These are phyloP conservation scores for Fagus sylvatica DNA, from an alignment of 306 rosid species.

Conservation along the genomic window DNA sequence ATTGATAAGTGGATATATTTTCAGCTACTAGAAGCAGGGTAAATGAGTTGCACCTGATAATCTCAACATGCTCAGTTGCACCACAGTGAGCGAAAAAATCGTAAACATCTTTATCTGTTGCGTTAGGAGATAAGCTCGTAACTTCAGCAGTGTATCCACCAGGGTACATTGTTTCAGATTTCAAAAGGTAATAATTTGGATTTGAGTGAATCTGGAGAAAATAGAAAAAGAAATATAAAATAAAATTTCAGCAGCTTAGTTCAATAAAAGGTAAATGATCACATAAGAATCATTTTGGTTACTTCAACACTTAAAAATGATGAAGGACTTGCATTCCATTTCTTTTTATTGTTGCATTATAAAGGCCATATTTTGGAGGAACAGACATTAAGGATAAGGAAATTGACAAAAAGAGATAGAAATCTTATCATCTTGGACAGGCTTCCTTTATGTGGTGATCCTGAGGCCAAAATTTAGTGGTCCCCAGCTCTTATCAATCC, in stretches of 20 bases:
- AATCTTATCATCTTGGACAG: constrained; percentile 39
- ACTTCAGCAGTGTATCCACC: constrained; percentile 79
- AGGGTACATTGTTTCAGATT: constrained; percentile 51
- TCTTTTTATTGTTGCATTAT: constrained; percentile 18
- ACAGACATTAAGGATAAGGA: constrained; percentile 42
- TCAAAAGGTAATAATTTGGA: constrained; percentile 24
- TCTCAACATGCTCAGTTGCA: constrained; percentile 67
- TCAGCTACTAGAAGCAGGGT: constrained; percentile 27
- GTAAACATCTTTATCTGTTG: constrained; percentile 67
- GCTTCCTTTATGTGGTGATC: constrained; percentile 21
- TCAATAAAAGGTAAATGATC: constrained; percentile 12
- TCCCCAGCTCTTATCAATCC: constrained; percentile 32
- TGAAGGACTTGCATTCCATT: constrained; percentile 15
- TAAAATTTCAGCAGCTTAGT: constrained; percentile 15
- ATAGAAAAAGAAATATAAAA: constrained; percentile 24
- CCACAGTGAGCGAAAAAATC: constrained; percentile 81
- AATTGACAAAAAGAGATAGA: constrained; percentile 27
- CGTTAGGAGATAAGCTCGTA: constrained; percentile 71
- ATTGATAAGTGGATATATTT: background rate
- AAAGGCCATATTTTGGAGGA: constrained; percentile 23
- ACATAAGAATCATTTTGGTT: constrained; percentile 3
- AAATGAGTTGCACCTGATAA: constrained; percentile 56
- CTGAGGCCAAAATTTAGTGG: constrained; percentile 36
- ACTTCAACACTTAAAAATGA: constrained; percentile 7
- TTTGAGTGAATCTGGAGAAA: constrained; percentile 32